Percentiles rank a stretch among this genome's conserved stretches.
Conservation (phyloP, 2,329 filamentous ascomycete genomes). For the Ophiostoma sp. region DNA sequence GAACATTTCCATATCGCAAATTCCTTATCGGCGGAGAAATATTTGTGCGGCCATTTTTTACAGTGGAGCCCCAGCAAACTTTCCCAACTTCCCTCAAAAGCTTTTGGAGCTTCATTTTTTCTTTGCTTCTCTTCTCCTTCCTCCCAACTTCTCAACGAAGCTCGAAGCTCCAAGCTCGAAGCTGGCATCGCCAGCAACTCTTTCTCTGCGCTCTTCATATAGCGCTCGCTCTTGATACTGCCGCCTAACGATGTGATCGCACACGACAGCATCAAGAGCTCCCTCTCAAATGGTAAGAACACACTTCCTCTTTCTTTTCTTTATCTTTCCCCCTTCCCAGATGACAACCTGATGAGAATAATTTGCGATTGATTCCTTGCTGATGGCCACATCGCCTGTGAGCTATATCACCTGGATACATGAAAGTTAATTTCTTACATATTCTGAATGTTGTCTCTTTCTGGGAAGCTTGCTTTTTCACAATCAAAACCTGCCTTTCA, state of each 20-base stretch:
- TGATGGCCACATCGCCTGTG: slow-evolving; percentile 79
- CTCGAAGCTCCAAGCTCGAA: background rate
- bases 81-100: slow-evolving; percentile 8
- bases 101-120: background rate
- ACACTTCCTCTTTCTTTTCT: slow-evolving; percentile 18
- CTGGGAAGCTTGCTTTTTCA: slow-evolving; percentile 5
- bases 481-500: background rate
- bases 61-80: slow-evolving; percentile 4
- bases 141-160: background rate
- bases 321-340: slow-evolving; percentile 28
- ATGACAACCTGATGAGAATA: slow-evolving; percentile 70
- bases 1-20: background rate
- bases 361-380: slow-evolving; percentile 89
- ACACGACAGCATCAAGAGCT: background rate
- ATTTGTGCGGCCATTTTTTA: slow-evolving; percentile 21
- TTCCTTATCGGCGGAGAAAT: slow-evolving; percentile 18
- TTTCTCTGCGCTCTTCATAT: background rate
- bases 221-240: slow-evolving; percentile 9
- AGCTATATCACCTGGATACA: slow-evolving; percentile 67
- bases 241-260: background rate
- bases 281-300: slow-evolving; percentile 21
- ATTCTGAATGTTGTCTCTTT: slow-evolving; percentile 64
- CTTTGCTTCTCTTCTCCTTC: background rate
- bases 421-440: slow-evolving; percentile 92
- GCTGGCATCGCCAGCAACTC: background rate